Base-by-base conservation (phyloP, 345 rosid genomes). In the Citropsis articulata region DNA sequence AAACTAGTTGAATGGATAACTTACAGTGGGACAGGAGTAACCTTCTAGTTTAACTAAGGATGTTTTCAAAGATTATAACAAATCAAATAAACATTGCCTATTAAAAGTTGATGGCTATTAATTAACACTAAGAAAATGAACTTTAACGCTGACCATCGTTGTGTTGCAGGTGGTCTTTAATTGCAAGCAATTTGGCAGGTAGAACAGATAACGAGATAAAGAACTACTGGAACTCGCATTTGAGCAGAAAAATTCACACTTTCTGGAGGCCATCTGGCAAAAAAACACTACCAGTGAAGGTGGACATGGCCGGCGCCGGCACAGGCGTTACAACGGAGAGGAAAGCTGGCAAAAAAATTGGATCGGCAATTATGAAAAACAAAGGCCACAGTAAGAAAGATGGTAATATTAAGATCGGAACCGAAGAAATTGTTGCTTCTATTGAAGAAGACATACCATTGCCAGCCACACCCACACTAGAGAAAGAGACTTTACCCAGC, bases 131-230 rank as follows among this genome's bases (percentile, higher is more conserved):
- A 59, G 27, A 22, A 22, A 59, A 22, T n/a, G 13, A n/a, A 8
- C 62, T 64, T 1, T 8, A 31, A 50, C 45, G 25, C 72, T 18
- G n/a, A 7, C 7, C 1, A 31, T 40, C 40, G 50, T 7, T 2
- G 22, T 18, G 19, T 2, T 66, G 80, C 81, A 91, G 94, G 81
- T 91, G 92, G 94, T 89, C 92, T 10, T 62, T 87, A 73, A 91
- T 91, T 72, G 94, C 94, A 21, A 82, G 84, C 21, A 78, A 86
- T 77, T 80, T 91, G 25, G 86, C 91, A 1, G 94, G 94, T 68
- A 83, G 94, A 83, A 91, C 94, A 38, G 94, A 91, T 74, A 91
- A 91, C 70, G 94, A 91, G 76, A 89, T 91, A 33, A 91, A 91
- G 74, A 91, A 91, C 70, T 85, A 91, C 78, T 89, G 94, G 94